Base-by-base conservation (phyloP, 345 rosid genomes). In the Reutealis trisperma region DNA sequence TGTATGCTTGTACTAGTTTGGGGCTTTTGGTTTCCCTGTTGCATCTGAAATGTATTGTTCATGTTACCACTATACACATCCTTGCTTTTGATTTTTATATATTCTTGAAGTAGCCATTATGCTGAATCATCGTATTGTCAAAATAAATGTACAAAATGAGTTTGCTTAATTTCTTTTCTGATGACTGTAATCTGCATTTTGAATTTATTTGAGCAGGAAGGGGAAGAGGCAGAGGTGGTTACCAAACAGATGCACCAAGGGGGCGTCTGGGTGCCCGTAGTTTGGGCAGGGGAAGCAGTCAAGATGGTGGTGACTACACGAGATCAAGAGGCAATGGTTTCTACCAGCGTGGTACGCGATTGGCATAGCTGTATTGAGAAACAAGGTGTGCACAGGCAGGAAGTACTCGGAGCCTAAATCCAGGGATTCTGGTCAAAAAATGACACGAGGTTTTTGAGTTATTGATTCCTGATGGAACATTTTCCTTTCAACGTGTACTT, bases 221-320 rank as follows among this genome's bases (percentile, higher is more conserved):
- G 81, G 96, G 96, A 71, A 84, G 98, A 22, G 94, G 99, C 75
- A 81, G 99, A 64, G 89, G 93, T 0, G 79, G 91, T 37, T 92
- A 89, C 80, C 93, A 78, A 75, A 75, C 86, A 10, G 99, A 96
- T 59, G 82, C 91, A 54, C 77, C 91, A 49, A 67, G 82, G 77
- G 82, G 82, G 19, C 74, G 77, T 8, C 69, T 71, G 76, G 83
- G 80, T 66, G 62, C 84, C 25, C 97, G 92, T 32, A 66, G 81
- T 76, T 81, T 70, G 61, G 92, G 95, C 42, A 88, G 96, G 84
- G 95, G 92, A 70, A 82, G 79, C 75, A 49, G 70, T 89, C 91
- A 88, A 75, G 99, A 91, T 24, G 85, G 88, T 18, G 76, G 87
- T 7, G 96, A 93, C 75, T 88, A 87, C 91, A 66, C 76, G 81